phyloP scores from a whole-genome alignment of 2,329 filamentous ascomycete genomes.

The Sporothrix curviconia region DNA sequence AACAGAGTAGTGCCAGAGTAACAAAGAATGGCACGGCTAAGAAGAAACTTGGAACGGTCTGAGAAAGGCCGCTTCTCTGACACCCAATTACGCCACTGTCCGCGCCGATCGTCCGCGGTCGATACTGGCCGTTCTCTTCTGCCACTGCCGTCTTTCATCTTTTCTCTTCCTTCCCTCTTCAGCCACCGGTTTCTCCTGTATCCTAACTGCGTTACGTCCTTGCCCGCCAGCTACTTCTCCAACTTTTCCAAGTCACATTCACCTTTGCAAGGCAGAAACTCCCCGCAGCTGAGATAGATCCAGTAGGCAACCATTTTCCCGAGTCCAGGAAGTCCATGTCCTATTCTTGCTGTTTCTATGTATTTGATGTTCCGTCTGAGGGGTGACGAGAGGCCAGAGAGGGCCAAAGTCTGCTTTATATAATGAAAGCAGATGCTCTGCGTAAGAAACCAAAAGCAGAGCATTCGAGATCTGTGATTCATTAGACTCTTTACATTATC shows the following conservation, averaged over 20 bases:
- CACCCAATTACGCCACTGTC: background rate
- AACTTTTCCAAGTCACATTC: background rate
- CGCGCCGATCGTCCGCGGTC: background rate
- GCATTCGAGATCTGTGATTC: no score
- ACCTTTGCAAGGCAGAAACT: background rate
- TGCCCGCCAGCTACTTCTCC: background rate
- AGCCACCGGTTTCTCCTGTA: background rate
- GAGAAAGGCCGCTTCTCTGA: no score
- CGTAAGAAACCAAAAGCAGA: no score
- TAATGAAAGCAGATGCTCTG: no score
- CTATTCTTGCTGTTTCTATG: background rate
- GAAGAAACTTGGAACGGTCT: no score
- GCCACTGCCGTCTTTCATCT: background rate
- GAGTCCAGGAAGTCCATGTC: no score
- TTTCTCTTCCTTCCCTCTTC: background rate
- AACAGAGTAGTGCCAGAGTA: no score
- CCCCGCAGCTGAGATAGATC: background rate
- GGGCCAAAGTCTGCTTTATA: no score
- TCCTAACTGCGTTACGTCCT: background rate
- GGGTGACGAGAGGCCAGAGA: background rate
- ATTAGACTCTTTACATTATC: no score
- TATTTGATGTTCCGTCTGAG: background rate
- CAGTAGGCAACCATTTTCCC: conserved; percentile 1
- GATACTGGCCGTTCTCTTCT: background rate
- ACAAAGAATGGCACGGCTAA: no score